These are phyloP conservation scores for Penicillium taxi DNA, from an alignment of 495 filamentous ascomycete genomes.

Conservation along the genomic window DNA sequence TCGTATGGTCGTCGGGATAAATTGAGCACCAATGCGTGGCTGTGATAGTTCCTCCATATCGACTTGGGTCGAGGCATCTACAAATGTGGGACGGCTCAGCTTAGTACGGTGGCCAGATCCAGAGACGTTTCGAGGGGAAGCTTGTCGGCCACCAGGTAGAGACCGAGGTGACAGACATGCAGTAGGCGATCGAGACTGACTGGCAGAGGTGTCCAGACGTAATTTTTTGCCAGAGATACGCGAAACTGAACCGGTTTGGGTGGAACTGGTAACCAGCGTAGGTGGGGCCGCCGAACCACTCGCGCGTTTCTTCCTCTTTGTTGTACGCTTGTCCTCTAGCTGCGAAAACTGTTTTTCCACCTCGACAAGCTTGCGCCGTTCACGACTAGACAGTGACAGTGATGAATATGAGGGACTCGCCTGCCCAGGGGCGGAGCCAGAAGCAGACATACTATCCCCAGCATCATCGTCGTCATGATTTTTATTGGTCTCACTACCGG, in stretches of 20 bases:
- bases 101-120: slow-evolving; percentile 21
- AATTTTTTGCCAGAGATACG: slow-evolving; percentile 11
- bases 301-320: slow-evolving; percentile 40
- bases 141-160: slow-evolving; percentile 11
- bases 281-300: slow-evolving; percentile 35
- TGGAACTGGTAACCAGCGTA: slow-evolving; percentile 12
- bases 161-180: slow-evolving; percentile 15
- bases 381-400: slow-evolving; percentile 69
- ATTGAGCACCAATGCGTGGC: slow-evolving; percentile 16
- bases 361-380: slow-evolving; percentile 79
- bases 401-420: slow-evolving; percentile 22
- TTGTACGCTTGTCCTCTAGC: slow-evolving; percentile 45
- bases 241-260: slow-evolving; percentile 12
- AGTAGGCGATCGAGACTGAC: slow-evolving; percentile 25
- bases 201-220: slow-evolving; percentile 15
- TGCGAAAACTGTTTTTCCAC: slow-evolving; percentile 66
- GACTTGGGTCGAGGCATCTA: slow-evolving; percentile 41
- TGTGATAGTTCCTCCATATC: slow-evolving; percentile 30
- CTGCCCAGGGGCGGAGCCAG: slow-evolving; percentile 66
- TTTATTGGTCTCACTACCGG: slow-evolving; percentile 62
- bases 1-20: slow-evolving; percentile 35
- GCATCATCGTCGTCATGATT: slow-evolving; percentile 44
- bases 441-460: slow-evolving; percentile 54
- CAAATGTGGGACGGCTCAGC: slow-evolving; percentile 29
- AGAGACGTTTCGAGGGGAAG: slow-evolving; percentile 27